These are phyloP conservation scores for Leccinum uliginosum DNA, from an alignment of 768 basidiomycete genomes.

Conservation along the genomic window DNA sequence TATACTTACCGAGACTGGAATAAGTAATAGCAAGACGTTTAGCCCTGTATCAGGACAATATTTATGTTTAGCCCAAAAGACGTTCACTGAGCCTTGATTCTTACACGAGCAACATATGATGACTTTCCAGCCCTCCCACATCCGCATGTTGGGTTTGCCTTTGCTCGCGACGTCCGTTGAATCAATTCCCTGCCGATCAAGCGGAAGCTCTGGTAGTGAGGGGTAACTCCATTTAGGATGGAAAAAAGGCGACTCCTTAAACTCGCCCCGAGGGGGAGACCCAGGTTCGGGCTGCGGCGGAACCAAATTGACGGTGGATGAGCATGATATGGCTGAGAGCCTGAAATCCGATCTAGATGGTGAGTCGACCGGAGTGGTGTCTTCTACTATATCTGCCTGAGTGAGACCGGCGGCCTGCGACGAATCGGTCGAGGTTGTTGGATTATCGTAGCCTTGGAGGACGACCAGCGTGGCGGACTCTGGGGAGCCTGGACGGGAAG, in stretches of 20 bases:
- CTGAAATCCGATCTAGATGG: slow-evolving; percentile 19
- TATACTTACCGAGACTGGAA: slow-evolving; percentile 62
- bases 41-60: slow-evolving; percentile 46
- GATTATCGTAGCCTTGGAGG: slow-evolving; percentile 21
- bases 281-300: slow-evolving; percentile 11
- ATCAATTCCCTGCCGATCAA: slow-evolving; percentile 2
- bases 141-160: slow-evolving; percentile 11
- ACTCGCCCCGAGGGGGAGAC: slow-evolving; percentile 15
- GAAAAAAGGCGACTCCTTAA: slow-evolving; percentile 25
- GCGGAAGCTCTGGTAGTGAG: slow-evolving; percentile 17
- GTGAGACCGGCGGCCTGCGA: background rate
- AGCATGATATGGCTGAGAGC: slow-evolving; percentile 22
- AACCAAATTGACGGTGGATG: slow-evolving; percentile 23
- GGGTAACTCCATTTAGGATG: slow-evolving; percentile 26
- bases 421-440: background rate
- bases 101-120: slow-evolving; percentile 56
- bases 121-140: slow-evolving; percentile 49
- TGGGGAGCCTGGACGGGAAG: slow-evolving; percentile 15
- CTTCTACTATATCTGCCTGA: slow-evolving; percentile 2
- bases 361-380: slow-evolving; percentile 9
- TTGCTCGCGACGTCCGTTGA: background rate
- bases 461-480: slow-evolving; percentile 30
- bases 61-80: background rate
- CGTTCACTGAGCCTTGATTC: slow-evolving; percentile 13
- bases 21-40: slow-evolving; percentile 59